Percentiles rank a stretch among this genome's conserved stretches.
Conservation (phyloP, 1,284 basidiomycete species). For the Lentinus polychrous region DNA sequence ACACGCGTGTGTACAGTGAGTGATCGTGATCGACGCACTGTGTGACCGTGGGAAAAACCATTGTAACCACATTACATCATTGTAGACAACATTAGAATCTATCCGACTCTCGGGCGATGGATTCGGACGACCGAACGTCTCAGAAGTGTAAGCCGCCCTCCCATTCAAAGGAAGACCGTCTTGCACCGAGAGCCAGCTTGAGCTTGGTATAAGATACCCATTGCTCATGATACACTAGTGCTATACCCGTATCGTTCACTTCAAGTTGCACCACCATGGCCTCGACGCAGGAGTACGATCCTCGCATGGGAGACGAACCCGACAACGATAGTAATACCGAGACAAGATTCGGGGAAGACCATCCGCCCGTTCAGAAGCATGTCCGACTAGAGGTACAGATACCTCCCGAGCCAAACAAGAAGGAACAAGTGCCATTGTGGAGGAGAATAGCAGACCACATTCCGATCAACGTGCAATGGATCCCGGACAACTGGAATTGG, state of each 20-base stretch:
- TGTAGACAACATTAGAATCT: too few relatives aligned
- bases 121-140: too few relatives aligned
- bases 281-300: slow-evolving; percentile 8
- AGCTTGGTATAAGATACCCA: too few relatives aligned
- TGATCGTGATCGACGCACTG: too few relatives aligned
- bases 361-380: neutral
- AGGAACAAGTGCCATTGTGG: neutral
- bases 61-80: too few relatives aligned
- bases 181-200: too few relatives aligned
- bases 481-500: slow-evolving; percentile 49
- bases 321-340: neutral
- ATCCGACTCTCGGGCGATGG: too few relatives aligned
- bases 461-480: slow-evolving; percentile 41
- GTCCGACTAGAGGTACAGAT: neutral
- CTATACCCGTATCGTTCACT: neutral
- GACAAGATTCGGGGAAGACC: neutral
- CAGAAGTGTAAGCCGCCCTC: too few relatives aligned
- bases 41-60: too few relatives aligned
- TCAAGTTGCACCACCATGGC: neutral
- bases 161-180: too few relatives aligned
- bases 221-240: too few relatives aligned
- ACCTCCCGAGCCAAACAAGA: neutral
- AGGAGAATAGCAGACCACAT: neutral
- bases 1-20: too few relatives aligned
- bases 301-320: slow-evolving; percentile 9